Percentiles rank a stretch among this genome's conserved stretches.
Conservation (phyloP, 352 stramenopile species). For the Saprolegnia diclina region DNA sequence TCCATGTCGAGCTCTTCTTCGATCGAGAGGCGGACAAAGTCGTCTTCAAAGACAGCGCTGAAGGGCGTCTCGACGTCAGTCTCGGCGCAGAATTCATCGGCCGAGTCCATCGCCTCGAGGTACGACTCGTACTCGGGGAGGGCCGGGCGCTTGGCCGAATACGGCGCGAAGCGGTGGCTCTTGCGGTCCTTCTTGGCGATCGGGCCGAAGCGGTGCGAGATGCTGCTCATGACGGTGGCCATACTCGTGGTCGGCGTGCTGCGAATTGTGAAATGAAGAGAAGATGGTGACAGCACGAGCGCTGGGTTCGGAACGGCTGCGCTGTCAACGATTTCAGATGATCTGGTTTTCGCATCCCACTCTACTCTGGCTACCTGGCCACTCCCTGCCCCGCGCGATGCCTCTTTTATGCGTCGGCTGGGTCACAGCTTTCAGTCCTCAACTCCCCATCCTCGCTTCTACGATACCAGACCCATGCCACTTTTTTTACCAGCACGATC, state of each 20-base stretch:
- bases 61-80: conserved; percentile 23
- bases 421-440: too few species aligned
- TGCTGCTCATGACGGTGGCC: background rate
- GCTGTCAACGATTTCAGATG: too few species aligned
- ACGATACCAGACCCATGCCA: too few species aligned
- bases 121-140: conserved; percentile 22
- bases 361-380: too few species aligned
- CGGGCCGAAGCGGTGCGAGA: background rate
- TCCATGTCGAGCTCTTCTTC: conserved; percentile 26
- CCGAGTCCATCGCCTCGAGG: conserved; percentile 21
- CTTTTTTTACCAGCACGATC: too few species aligned
- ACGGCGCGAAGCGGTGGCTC: conserved; percentile 15
- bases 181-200: conserved; percentile 7
- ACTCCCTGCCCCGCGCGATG: too few species aligned
- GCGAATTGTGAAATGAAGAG: background rate
- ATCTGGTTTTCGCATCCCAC: too few species aligned
- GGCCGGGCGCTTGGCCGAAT: conserved; percentile 25
- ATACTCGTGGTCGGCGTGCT: background rate
- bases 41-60: conserved; percentile 14
- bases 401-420: too few species aligned
- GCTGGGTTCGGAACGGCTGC: background rate
- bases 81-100: conserved; percentile 8
- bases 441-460: too few species aligned
- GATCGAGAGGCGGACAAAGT: conserved; percentile 24
- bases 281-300: background rate